Evolutionary conservation across 768 basidiomycete genomes (phyloP), one percentile per base, ranked within the genome.

Genomic region (Pisolithus orientalis): DNA sequence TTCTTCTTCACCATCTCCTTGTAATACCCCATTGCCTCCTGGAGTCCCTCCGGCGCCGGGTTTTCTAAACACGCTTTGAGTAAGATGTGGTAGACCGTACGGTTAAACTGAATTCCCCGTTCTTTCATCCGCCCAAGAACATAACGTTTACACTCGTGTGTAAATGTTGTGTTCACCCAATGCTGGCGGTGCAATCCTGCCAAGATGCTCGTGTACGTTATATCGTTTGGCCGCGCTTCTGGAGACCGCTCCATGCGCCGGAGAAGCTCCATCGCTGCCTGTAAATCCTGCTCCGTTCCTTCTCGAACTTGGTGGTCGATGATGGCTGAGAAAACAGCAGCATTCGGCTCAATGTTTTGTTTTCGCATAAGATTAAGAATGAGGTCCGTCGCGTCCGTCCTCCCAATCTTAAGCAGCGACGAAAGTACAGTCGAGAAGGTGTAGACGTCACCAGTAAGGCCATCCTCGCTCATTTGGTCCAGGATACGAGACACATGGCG

Each of bases 391-490:
- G 89, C 86, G 58, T 93, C 85, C 27, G 76, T 67, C 51, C 82
- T 75, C 9, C 84, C 83, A 13, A 79, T 80, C 56, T 79, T 80
- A 47, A 93, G 77, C 49, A 95, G 65, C 1, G 89, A 85, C 25
- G 85, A 80, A 16, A 97, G 80, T 31, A 97, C 76, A 11, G 85
- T 92, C 4, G 94, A 92, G 66, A 85, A 97, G 0, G 88, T 96
- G 67, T 85, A 82, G 10, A 88, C 80, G 64, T 97, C 90, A 6
- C 91, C 88, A 21, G 68, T 59, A 32, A 95, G 61, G 0, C 75
- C 75, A 1, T 69, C 74, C 13, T 72, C 63, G 25, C 72, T 66
- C 72, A 95, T 82, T 52, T 73, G 67, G 44, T 76, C 75, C 44
- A 98, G 68, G 24, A 83, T 65, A 16, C 66, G 57, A 3, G 82